phyloP scores from a whole-genome alignment of 495 filamentous ascomycete genomes.

The Neurospora sp. region DNA sequence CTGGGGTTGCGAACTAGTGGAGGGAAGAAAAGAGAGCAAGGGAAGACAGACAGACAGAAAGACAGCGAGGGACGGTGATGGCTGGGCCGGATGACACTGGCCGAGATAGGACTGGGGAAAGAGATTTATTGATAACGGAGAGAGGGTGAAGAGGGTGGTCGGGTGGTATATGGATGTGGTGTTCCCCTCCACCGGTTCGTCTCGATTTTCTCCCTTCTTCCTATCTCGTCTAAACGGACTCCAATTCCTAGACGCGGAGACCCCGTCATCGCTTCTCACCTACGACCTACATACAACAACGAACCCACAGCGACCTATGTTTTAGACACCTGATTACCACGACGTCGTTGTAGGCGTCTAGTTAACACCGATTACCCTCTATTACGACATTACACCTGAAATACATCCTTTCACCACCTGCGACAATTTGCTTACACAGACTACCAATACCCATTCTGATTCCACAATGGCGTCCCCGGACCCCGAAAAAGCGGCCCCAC shows the following conservation, averaged over 20 bases:
- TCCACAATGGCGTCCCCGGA: not conserved
- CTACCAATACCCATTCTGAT: not conserved
- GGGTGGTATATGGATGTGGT: not conserved
- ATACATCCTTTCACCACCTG: not conserved
- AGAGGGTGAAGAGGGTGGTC: not conserved
- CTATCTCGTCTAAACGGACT: not conserved
- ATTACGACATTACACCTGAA: not conserved
- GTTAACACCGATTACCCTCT: not conserved
- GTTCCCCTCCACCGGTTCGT: not conserved
- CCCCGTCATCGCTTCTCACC: not conserved
- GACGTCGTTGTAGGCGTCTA: not conserved
- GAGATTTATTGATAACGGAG: not conserved
- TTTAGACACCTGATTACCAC: not conserved
- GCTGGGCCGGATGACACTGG: not conserved
- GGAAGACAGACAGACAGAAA: not conserved
- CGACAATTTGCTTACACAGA: not conserved
- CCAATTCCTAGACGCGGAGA: not conserved
- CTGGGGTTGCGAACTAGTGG: not conserved
- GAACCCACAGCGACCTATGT: not conserved
- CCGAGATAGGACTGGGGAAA: not conserved
- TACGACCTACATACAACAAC: not conserved
- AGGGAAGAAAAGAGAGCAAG: not conserved
- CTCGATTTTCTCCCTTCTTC: not conserved
- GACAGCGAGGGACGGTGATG: not conserved
- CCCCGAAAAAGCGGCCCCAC: constrained; percentile 4